These are phyloP conservation scores for Saccharomycopsis babjevae DNA, from an alignment of 805 yeast species.

Conservation along the genomic window DNA sequence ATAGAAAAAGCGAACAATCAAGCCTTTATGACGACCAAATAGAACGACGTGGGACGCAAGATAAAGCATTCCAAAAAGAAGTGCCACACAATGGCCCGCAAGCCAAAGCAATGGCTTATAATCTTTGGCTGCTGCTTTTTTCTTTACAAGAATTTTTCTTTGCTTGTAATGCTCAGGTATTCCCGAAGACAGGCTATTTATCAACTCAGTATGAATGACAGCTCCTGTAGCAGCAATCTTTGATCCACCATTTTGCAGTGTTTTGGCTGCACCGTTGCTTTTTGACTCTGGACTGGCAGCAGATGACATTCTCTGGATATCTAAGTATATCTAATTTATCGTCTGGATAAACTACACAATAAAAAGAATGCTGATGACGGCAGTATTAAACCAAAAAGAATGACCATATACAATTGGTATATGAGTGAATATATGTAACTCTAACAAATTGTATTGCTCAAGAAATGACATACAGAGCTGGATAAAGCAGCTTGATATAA, in stretches of 20 bases:
- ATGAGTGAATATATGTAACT: too few species aligned
- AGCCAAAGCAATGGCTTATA: constrained; percentile 43
- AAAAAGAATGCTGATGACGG: too few species aligned
- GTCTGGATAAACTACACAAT: too few species aligned
- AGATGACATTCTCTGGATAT: too few species aligned
- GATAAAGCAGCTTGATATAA: too few species aligned
- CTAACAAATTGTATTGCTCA: too few species aligned
- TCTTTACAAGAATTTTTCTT: constrained; percentile 26
- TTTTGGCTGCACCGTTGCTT: too few species aligned
- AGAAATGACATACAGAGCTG: too few species aligned
- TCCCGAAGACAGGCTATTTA: background rate
- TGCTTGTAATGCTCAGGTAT: background rate
- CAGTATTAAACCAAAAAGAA: too few species aligned
- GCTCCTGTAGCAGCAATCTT: background rate
- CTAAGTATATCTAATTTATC: too few species aligned
- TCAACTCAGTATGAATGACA: background rate
- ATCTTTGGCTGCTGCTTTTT: constrained; percentile 28
- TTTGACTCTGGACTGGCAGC: too few species aligned
- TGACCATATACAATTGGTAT: too few species aligned
- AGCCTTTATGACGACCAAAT: constrained; percentile 26
- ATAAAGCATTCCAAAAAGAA: constrained; percentile 35
- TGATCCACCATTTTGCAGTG: background rate
- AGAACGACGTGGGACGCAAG: constrained; percentile 24
- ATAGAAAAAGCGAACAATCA: constrained; percentile 42
- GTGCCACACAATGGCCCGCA: constrained; percentile 40